Percentiles rank a stretch among this genome's conserved stretches.
Evolutionary conservation across 257 asterid genomes (phyloP).

Genomic region (Solanum corneliomulleri): DNA sequence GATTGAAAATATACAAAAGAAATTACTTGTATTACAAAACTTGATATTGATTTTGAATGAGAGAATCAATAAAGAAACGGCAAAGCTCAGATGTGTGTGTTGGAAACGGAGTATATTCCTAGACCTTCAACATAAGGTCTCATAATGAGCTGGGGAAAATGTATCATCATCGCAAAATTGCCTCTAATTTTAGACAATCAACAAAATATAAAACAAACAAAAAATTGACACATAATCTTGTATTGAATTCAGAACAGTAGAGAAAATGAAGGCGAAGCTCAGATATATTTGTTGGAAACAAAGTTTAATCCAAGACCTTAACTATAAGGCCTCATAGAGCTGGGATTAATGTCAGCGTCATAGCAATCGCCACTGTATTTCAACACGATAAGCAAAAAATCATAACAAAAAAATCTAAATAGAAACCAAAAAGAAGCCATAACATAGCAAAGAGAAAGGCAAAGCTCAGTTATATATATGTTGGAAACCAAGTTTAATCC

Average conservation of each 20-base stretch:
- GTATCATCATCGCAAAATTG: slow-evolving; percentile 27
- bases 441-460: not conserved
- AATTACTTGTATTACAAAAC: not conserved
- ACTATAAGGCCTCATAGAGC: not conserved
- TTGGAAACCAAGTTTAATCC: not conserved
- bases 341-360: not conserved
- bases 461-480: not conserved
- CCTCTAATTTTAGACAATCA: not conserved
- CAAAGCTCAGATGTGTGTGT: slow-evolving; percentile 13
- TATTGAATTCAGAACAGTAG: no score
- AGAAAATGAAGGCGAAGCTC: not conserved
- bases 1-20: not conserved
- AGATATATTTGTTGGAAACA: not conserved
- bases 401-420: not conserved
- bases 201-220: not conserved
- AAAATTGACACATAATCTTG: not conserved
- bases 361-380: not conserved
- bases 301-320: not conserved
- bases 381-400: not conserved
- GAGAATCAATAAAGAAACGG: not conserved
- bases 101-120: slow-evolving; percentile 18
- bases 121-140: slow-evolving; percentile 23
- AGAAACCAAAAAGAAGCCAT: not conserved
- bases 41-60: not conserved
- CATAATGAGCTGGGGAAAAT: slow-evolving; percentile 56